Base-by-base conservation (phyloP, 139 green algal genomes). In the Chlorella sp. region DNA sequence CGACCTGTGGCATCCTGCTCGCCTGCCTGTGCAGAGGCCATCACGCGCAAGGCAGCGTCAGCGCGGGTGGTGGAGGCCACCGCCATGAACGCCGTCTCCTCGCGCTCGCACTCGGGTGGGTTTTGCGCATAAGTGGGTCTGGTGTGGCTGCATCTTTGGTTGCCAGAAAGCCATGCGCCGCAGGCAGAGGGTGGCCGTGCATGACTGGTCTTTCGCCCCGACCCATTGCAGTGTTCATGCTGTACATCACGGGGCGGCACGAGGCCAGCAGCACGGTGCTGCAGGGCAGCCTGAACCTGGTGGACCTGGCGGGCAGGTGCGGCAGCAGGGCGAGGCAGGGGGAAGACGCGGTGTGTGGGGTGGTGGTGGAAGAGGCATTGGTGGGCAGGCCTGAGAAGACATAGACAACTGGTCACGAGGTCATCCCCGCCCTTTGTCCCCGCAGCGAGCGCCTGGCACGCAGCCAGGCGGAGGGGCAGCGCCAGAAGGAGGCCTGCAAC, bases 51-150 rank as follows among this genome's bases (percentile, higher is more conserved):
- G 8, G 96, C 96, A 1, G 85, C 86, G 8, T 85, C 90, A 7
- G 91, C 92, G 0, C 89, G 96, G 0, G 92, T 92, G 0, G 92
- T 94, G 9, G 95, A 96, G 85, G 86, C 93, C 20, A 99, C 96
- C 0, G 94, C 94, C 44, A 99, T 99, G 96, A 99, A 99, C 77
- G 92, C 94, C 4, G 73, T 82, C 20, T 98, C 93, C 16, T 97
- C 92, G 36, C 92, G 97, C 76, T 95, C 88, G 70, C 97, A 99
- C 90, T 93, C 85, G 34, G 77, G 77, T 83, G 76, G 26, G 74
- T 56, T n/a, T n/a, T n/a, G n/a, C n/a, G n/a, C n/a, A n/a, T n/a
- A n/a, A n/a, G n/a, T n/a, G 44, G 43, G 28, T 6, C 19, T 30
- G 69, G 68, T 46, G 69, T 8, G 38, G 32, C 17, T 46, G 38